A percentile compares a stretch with the other conserved stretches of the same genome.
These are phyloP conservation scores for Benincasa hispida DNA, from an alignment of 306 rosid genomes.

Conservation along the genomic window DNA sequence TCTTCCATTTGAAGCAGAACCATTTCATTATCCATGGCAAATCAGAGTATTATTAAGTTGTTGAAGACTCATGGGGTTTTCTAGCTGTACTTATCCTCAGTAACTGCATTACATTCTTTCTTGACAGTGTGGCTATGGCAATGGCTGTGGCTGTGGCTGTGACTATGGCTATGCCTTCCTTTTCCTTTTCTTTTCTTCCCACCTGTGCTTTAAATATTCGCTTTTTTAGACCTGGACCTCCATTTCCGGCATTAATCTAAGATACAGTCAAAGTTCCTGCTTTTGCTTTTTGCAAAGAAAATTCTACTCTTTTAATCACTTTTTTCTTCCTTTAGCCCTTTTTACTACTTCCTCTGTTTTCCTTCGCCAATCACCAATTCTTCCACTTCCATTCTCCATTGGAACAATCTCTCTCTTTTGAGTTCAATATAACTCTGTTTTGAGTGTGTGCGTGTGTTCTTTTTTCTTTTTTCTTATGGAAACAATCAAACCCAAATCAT, in stretches of 20 bases:
- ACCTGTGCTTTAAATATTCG: background rate
- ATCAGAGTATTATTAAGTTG: background rate
- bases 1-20: background rate
- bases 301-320: background rate
- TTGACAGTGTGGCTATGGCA: background rate
- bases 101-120: background rate
- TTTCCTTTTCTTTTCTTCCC: background rate
- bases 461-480: conserved; percentile 34
- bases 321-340: background rate
- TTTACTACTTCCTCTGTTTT: background rate
- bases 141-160: background rate
- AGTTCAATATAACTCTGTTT: background rate
- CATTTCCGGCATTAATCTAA: conserved; percentile 7
- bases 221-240: conserved; percentile 1
- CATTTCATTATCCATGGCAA: background rate
- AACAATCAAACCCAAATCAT: conserved; percentile 49
- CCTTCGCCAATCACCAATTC: background rate
- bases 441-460: background rate
- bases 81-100: background rate
- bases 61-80: background rate
- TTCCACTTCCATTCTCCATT: conserved; percentile 17
- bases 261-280: conserved; percentile 3
- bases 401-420: background rate
- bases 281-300: conserved; percentile 9
- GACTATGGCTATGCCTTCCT: background rate